Conservation (phyloP, 495 filamentous ascomycete genomes). For the Pseudoneurospora amorphoporcata region DNA sequence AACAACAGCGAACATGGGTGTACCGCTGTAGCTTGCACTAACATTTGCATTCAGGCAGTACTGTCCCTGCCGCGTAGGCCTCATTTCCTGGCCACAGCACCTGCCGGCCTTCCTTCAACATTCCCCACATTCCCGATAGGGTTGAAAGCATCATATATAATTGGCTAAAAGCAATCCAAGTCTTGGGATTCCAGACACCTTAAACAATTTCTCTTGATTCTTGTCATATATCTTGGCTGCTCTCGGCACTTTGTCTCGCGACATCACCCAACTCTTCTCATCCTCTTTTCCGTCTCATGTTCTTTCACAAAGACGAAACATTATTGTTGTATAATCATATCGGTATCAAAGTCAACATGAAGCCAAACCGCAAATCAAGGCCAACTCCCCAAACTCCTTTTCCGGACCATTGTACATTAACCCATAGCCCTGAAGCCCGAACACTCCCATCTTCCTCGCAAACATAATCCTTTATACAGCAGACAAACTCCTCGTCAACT, state of each 20-base stretch:
- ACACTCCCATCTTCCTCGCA: neutral
- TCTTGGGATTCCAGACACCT: neutral
- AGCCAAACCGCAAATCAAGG: neutral
- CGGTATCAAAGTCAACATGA: neutral
- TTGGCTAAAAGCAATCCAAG: neutral
- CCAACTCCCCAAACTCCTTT: neutral
- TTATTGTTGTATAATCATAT: neutral
- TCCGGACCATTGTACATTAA: neutral
- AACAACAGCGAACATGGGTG: neutral
- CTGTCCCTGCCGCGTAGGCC: neutral
- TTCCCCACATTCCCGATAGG: neutral
- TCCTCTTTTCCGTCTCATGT: neutral
- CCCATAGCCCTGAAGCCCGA: neutral
- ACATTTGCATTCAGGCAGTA: neutral
- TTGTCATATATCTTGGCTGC: neutral
- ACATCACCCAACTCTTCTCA: neutral
- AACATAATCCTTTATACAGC: neutral
- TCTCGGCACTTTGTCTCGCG: neutral
- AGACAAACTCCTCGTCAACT: constrained; percentile 9
- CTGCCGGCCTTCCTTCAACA: neutral
- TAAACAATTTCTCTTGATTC: neutral
- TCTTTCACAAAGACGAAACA: neutral
- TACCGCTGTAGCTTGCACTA: neutral
- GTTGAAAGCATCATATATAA: neutral
- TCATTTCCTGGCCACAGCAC: neutral